These are phyloP conservation scores for Trichoderma arundinaceum DNA, from an alignment of 2,329 filamentous ascomycete genomes.

Conservation along the genomic window DNA sequence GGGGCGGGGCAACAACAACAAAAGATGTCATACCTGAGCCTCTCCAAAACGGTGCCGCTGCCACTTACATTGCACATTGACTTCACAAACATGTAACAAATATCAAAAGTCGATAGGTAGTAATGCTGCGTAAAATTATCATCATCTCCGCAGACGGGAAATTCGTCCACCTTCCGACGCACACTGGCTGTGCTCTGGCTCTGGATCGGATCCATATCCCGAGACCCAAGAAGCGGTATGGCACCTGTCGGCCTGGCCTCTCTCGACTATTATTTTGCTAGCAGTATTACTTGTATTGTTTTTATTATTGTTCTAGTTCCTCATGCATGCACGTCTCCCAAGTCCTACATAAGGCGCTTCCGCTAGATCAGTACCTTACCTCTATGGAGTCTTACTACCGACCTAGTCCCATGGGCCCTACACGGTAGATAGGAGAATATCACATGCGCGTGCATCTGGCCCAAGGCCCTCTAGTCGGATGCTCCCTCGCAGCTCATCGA, in stretches of 20 bases:
- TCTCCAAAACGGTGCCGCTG: too few relatives aligned
- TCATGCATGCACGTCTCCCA: neutral
- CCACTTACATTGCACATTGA: too few relatives aligned
- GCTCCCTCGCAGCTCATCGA: constrained; percentile 13
- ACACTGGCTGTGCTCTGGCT: too few relatives aligned
- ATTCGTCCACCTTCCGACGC: too few relatives aligned
- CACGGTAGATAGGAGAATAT: constrained; percentile 1
- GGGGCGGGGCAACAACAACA: constrained; percentile 18
- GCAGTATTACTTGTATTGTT: neutral
- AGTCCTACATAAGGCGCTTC: neutral
- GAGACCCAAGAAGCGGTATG: constrained; percentile 1
- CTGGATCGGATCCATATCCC: too few relatives aligned
- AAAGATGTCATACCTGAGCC: neutral
- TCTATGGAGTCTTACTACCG: neutral
- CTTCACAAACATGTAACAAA: too few relatives aligned
- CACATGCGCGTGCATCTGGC: constrained; percentile 15
- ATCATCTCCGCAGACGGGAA: too few relatives aligned
- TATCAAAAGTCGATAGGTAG: too few relatives aligned
- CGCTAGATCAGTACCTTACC: neutral
- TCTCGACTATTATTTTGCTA: neutral
- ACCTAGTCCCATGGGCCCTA: neutral
- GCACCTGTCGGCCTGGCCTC: neutral
- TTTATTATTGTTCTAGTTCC: neutral
- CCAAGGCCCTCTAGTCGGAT: neutral
- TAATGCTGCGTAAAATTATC: too few relatives aligned